Conservation (phyloP, 2,329 filamentous ascomycete genomes). For the Macrophomina tecta region DNA sequence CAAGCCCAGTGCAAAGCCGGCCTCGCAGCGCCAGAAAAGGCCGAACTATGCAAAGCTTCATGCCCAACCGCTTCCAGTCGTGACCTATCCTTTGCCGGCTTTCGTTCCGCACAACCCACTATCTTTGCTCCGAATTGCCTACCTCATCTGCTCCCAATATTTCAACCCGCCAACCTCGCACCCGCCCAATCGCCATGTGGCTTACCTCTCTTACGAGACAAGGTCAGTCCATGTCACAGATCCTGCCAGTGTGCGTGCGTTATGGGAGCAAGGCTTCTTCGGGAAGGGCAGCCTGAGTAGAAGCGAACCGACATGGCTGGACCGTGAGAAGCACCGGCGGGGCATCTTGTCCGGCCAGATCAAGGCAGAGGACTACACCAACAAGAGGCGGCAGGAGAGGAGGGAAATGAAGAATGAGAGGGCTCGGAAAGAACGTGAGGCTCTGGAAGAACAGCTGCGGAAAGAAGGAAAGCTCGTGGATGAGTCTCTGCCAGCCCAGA, state of each 20-base stretch:
- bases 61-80: slow-evolving; percentile 77
- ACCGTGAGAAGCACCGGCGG: slow-evolving; percentile 75
- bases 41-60: slow-evolving; percentile 78
- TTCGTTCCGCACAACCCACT: slow-evolving; percentile 93
- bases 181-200: slow-evolving; percentile 69
- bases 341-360: slow-evolving; percentile 52
- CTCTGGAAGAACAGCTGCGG: slow-evolving; percentile 73
- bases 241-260: slow-evolving; percentile 72
- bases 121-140: slow-evolving; percentile 80
- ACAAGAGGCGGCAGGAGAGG: slow-evolving; percentile 77
- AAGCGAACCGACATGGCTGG: slow-evolving; percentile 93
- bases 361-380: slow-evolving; percentile 77
- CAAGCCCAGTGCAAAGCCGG: slow-evolving; percentile 25
- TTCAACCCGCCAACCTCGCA: slow-evolving; percentile 70
- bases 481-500: not conserved
- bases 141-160: slow-evolving; percentile 76
- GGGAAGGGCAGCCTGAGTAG: slow-evolving; percentile 92
- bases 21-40: slow-evolving; percentile 37
- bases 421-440: slow-evolving; percentile 84
- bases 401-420: slow-evolving; percentile 88
- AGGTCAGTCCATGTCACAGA: slow-evolving; percentile 86
- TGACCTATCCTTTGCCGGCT: slow-evolving; percentile 80
- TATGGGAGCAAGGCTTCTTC: slow-evolving; percentile 98
- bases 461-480: slow-evolving; percentile 54
- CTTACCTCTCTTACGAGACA: slow-evolving; percentile 80